Base-by-base conservation (phyloP, 352 stramenopile species). In the Globisporangium cystogenes region DNA sequence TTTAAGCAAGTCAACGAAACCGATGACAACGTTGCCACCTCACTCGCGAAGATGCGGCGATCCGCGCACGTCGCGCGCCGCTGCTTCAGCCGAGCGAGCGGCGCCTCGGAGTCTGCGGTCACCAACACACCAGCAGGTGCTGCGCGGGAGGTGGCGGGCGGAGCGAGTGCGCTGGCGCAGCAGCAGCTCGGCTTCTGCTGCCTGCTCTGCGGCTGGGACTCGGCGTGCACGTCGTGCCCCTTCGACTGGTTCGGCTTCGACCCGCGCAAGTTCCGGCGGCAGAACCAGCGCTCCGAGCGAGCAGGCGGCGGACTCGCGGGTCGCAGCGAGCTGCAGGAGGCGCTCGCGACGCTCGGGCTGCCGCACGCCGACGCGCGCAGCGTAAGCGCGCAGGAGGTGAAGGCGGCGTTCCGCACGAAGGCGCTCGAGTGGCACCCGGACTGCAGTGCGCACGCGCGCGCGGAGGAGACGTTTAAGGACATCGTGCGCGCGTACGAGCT, bases 381-480 rank as follows among this genome's bases (percentile, higher is more conserved):
- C 39, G 31, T 57, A 40, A 54, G 63, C 14, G 47, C 60, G 26
- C 35, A 51, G 18, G 49, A 63, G 16, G 56, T 89, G 20, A 89
- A 89, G 48, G 62, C 62, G 4, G 75, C 78, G 18, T 89, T 89
- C 55, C 75, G 78, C 55, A 59, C 48, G 40, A 70, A 86, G 50
- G 90, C 90, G 26, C 71, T 97, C 12, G 83, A 88, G 62, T 97
- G 89, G 70, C 93, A 98, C 55, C 93, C 93, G 0, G 93, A 98
- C 67, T 97, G 95, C 67, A 96, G 96, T 56, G 56, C 72, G 11
- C 59, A 86, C 21, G 72, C 82, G n/a, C 59, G 69, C 18, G 90
- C 91, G 12, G 73, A 84, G 20, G 75, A 81, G 35, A 68, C 73
- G 1, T 98, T 98, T 69, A 89, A 91, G 50, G 64, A 85, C 33